Evolutionary conservation across 176 grass and related monocot species (phyloP).

Genomic region (Aegilops umbellulata): DNA sequence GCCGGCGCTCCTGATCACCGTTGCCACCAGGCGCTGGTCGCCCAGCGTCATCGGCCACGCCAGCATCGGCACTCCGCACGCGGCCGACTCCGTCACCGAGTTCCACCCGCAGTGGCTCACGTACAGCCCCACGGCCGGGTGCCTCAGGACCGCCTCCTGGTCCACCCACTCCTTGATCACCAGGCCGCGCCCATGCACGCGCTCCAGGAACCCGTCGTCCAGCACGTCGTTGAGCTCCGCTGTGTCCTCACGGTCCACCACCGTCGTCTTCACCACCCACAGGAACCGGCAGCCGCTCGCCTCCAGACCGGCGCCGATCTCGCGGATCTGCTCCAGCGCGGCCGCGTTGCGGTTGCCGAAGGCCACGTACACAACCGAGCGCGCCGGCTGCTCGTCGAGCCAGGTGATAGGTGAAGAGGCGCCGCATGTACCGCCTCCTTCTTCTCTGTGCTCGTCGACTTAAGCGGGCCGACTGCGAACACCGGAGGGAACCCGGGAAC

Average conservation of each 20-base stretch:
- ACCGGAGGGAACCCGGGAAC: conserved; percentile 33
- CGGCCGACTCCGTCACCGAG: conserved; percentile 39
- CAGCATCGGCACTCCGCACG: conserved; percentile 50
- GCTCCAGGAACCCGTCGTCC: conserved; percentile 33
- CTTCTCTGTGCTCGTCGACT: not conserved
- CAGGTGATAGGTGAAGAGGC: not conserved
- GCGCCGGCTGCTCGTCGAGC: conserved; percentile 47
- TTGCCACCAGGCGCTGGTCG: conserved; percentile 60
- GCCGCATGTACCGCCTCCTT: not conserved
- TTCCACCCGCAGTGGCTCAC: conserved; percentile 18
- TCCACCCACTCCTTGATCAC: conserved; percentile 74
- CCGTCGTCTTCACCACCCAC: conserved; percentile 60
- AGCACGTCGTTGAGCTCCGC: conserved; percentile 32
- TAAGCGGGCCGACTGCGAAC: conserved; percentile 39
- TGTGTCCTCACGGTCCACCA: conserved; percentile 43
- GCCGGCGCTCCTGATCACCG: conserved; percentile 10
- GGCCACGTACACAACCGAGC: conserved; percentile 59
- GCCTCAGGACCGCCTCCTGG: conserved; percentile 51
- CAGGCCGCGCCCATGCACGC: conserved; percentile 41
- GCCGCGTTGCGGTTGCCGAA: conserved; percentile 61
- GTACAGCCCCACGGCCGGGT: conserved; percentile 56
- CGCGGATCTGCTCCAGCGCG: conserved; percentile 33
- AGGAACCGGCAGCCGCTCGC: conserved; percentile 51
- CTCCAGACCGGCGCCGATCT: conserved; percentile 61
- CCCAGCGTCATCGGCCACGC: conserved; percentile 42